Evolutionary conservation across 257 asterid species (phyloP).

Genomic region (Avicennia marina): DNA sequence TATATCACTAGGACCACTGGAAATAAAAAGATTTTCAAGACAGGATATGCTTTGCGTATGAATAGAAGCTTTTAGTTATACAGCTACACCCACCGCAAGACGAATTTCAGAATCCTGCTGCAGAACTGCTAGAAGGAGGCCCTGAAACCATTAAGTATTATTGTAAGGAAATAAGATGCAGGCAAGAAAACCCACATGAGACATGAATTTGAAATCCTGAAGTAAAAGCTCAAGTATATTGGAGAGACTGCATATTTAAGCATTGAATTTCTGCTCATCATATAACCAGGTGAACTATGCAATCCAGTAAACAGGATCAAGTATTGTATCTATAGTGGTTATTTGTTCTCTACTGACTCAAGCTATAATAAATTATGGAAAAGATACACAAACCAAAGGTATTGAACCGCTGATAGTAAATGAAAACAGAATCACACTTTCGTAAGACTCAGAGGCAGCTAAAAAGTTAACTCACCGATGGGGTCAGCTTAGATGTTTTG

Average conservation of each 20-base stretch:
- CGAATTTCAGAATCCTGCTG: slow-evolving; percentile 90
- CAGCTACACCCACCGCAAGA: slow-evolving; percentile 59
- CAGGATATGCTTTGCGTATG: not conserved
- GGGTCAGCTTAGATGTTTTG: slow-evolving; percentile 72
- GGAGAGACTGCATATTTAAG: not conserved
- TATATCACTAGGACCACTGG: slow-evolving; percentile 1
- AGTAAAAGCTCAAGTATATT: not conserved
- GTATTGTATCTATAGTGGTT: not conserved
- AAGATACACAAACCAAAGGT: not conserved
- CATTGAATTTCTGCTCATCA: slow-evolving; percentile 4
- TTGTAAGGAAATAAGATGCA: slow-evolving; percentile 5
- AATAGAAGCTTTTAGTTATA: slow-evolving; percentile 8
- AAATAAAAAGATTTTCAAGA: not conserved
- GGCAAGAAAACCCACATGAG: slow-evolving; percentile 2
- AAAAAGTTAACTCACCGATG: slow-evolving; percentile 57
- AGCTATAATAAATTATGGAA: not conserved
- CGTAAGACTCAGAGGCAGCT: slow-evolving; percentile 4
- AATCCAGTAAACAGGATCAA: not conserved
- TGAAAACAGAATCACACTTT: not conserved
- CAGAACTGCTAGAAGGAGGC: slow-evolving; percentile 76
- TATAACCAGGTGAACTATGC: not conserved
- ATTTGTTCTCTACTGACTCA: slow-evolving; percentile 8
- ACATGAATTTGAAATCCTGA: not conserved
- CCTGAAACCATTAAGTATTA: slow-evolving; percentile 50
- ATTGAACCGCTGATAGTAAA: not conserved